phyloP scores from a whole-genome alignment of 2,329 filamentous ascomycete species.

The Venturia carpophila region DNA sequence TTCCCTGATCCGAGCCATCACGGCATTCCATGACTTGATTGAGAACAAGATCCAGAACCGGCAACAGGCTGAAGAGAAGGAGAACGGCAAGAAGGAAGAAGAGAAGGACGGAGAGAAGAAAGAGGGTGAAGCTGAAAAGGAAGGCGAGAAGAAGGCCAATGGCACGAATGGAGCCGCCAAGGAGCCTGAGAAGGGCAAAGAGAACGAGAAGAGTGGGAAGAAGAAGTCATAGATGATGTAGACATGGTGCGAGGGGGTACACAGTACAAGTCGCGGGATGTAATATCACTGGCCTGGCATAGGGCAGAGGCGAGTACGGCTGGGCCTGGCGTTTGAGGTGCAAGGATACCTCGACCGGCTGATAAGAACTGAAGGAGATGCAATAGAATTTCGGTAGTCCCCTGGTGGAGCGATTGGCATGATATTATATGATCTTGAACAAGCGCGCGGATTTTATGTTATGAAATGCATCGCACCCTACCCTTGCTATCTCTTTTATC shows the following conservation, averaged over 20 bases:
- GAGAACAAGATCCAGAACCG: slow-evolving; percentile 99
- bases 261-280: background rate
- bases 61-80: slow-evolving; percentile 93
- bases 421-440: background rate
- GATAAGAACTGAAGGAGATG: background rate
- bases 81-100: slow-evolving; percentile 52
- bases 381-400: background rate
- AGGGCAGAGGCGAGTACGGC: background rate
- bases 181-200: slow-evolving; percentile 47
- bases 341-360: background rate
- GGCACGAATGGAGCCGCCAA: slow-evolving; percentile 41
- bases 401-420: background rate
- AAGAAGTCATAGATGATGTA: slow-evolving; percentile 14
- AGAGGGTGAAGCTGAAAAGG: slow-evolving; percentile 38
- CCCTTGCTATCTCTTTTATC: no score
- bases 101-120: slow-evolving; percentile 60
- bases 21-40: slow-evolving; percentile 96
- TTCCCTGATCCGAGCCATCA: slow-evolving; percentile 93
- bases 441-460: background rate
- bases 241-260: background rate
- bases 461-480: background rate
- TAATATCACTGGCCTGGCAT: slow-evolving; percentile 1
- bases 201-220: slow-evolving; percentile 47
- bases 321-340: background rate
- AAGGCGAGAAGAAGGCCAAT: slow-evolving; percentile 37